Evolutionary conservation across 306 rosid species (phyloP), one percentile per base, ranked within the genome.

Genomic region (Hippophae rhamnoides): DNA sequence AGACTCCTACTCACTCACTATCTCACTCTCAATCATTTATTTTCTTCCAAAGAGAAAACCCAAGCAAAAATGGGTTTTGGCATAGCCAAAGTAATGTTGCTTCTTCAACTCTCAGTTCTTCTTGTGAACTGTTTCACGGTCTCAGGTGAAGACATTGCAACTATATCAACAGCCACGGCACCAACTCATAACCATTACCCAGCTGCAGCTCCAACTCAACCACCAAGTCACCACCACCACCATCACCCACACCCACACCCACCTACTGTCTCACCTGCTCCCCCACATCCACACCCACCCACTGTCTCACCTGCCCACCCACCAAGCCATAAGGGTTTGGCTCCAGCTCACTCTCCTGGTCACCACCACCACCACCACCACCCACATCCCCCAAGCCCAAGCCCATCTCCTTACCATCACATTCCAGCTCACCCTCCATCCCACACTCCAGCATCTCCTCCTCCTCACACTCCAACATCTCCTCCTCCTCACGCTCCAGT

Each of bases 211-310:
- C 74, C 74, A 0, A 56, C 46, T 0, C 65, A 66, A 42, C 63
- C 76, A 1, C 76, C 76, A 7, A 52, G 52, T 5, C 64, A 44
- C 56, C 57, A 42, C 61, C 66, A 59, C 60, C 69, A 58, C 56
- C 76, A 64, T 43, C 71, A 47, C 64, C 72, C 63, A 7, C 70
- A 61, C 56, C 81, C 60, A 6, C 75, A 63, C 60, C 7, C 75
- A 7, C 72, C 69, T 9, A 18, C 71, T 38, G 61, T 26, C 25
- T 26, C 75, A 2, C 78, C 79, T 0, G 9, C 14, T 6, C 67
- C 53, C 10, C 50, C 69, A 63, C 61, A 72, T 43, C 9, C 69
- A 58, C 62, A 50, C 65, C n/a, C 25, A 7, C 72, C 69, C 13
- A 18, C 71, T 38, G 61, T 26, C 25, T 26, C 75, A 2, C 78